These are phyloP conservation scores for Russula sp. DNA, from an alignment of 768 basidiomycete genomes.

Conservation along the genomic window DNA sequence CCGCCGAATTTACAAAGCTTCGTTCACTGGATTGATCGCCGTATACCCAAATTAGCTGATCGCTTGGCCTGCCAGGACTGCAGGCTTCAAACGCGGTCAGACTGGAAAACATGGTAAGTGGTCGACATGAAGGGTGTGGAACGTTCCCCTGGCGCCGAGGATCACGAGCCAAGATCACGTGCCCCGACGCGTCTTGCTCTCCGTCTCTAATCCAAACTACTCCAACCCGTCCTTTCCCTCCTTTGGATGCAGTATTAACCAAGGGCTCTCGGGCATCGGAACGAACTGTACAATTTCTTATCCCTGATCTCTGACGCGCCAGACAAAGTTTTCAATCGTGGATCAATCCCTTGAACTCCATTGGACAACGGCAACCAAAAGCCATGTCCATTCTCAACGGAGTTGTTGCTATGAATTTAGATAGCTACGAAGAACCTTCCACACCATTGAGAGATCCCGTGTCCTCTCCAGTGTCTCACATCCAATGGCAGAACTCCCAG, in stretches of 20 bases:
- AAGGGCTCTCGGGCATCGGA: not conserved
- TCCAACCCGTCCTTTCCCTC: not conserved
- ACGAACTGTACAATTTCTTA: not conserved
- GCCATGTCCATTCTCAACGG: constrained; percentile 14
- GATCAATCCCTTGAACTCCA: not conserved
- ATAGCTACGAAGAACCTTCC: constrained; percentile 2
- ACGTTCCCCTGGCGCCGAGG: too few species aligned
- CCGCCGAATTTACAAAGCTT: not conserved
- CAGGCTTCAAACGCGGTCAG: too few species aligned
- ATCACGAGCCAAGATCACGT: not conserved
- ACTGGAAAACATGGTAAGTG: too few species aligned
- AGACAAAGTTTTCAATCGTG: not conserved
- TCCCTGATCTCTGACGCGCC: not conserved
- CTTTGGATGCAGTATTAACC: not conserved
- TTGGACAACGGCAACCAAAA: not conserved
- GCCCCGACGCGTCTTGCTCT: not conserved
- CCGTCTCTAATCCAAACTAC: not conserved
- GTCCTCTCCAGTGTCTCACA: constrained; percentile 6
- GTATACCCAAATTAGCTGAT: too few species aligned
- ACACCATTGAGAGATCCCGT: constrained; percentile 9
- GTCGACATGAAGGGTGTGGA: too few species aligned
- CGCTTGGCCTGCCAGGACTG: too few species aligned
- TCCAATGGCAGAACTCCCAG: constrained; percentile 18
- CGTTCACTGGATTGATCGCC: too few species aligned
- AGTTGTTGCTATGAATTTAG: constrained; percentile 6